Conservation (phyloP, 352 stramenopile genomes). For the Pythium biforme region DNA sequence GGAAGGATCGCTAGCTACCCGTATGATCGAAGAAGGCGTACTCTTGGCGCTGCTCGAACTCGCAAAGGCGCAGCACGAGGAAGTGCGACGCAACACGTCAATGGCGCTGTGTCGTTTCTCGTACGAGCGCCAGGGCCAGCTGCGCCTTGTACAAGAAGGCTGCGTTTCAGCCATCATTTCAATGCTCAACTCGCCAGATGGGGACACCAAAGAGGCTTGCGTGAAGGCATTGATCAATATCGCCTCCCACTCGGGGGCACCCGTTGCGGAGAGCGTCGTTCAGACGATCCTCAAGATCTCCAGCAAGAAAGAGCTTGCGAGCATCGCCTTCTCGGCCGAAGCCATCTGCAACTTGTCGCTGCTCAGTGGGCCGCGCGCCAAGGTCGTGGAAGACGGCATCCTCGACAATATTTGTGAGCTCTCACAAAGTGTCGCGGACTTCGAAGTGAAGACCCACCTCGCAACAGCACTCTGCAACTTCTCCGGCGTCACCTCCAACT, state of each 20-base stretch:
- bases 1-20: slow-evolving; percentile 37
- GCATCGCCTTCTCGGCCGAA: slow-evolving; percentile 57
- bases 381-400: slow-evolving; percentile 78
- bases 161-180: slow-evolving; percentile 81
- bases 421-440: slow-evolving; percentile 39
- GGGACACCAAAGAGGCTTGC: slow-evolving; percentile 80
- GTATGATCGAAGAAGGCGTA: slow-evolving; percentile 78
- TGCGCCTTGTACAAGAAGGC: slow-evolving; percentile 76
- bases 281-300: slow-evolving; percentile 78
- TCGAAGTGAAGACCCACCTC: slow-evolving; percentile 51
- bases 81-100: slow-evolving; percentile 80
- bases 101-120: slow-evolving; percentile 83
- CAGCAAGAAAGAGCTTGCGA: slow-evolving; percentile 57
- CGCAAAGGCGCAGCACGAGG: slow-evolving; percentile 74
- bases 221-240: slow-evolving; percentile 88
- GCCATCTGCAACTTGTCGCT: slow-evolving; percentile 81
- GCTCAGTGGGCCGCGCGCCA: slow-evolving; percentile 58
- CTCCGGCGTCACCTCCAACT: slow-evolving; percentile 62
- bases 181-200: slow-evolving; percentile 79
- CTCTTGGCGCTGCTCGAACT: slow-evolving; percentile 71
- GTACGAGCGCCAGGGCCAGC: slow-evolving; percentile 66
- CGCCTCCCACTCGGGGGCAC: slow-evolving; percentile 54
- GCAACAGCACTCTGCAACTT: slow-evolving; percentile 81
- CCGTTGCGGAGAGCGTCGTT: slow-evolving; percentile 72
- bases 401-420: slow-evolving; percentile 75